Conservation (phyloP, 306 rosid species). For the Vigna trinervia region DNA sequence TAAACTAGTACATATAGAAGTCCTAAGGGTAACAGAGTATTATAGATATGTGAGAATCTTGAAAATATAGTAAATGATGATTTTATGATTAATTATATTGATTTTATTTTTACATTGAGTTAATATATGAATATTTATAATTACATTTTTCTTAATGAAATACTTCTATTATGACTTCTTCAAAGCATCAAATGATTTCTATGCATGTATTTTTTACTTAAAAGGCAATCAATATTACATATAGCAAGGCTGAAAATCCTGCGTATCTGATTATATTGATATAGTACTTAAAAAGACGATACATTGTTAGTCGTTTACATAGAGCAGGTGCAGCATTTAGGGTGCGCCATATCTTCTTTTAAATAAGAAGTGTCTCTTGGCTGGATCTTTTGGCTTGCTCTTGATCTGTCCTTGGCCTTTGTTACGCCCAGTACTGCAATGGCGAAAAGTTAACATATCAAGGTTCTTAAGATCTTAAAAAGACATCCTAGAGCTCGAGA, state of each 20-base stretch:
- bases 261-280: slow-evolving; percentile 8
- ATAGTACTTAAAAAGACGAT: background rate
- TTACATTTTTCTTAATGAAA: too few species aligned
- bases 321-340: slow-evolving; percentile 35
- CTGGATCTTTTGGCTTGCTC: slow-evolving; percentile 90
- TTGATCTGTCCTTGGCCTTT: slow-evolving; percentile 71
- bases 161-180: background rate
- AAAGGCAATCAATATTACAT: background rate
- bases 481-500: slow-evolving; percentile 20
- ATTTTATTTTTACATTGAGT: too few species aligned
- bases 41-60: too few species aligned
- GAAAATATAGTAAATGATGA: too few species aligned
- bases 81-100: too few species aligned
- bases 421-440: slow-evolving; percentile 65
- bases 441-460: slow-evolving; percentile 23
- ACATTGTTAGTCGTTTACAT: background rate
- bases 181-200: slow-evolving; percentile 11
- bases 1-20: too few species aligned
- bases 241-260: slow-evolving; percentile 4
- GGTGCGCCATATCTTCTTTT: slow-evolving; percentile 61
- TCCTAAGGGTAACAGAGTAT: too few species aligned
- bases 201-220: background rate
- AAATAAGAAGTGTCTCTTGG: slow-evolving; percentile 78
- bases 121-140: too few species aligned
- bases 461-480: slow-evolving; percentile 18